Evolutionary conservation across 768 basidiomycete genomes (phyloP).

Genomic region (Cystobasidium tubakii): DNA sequence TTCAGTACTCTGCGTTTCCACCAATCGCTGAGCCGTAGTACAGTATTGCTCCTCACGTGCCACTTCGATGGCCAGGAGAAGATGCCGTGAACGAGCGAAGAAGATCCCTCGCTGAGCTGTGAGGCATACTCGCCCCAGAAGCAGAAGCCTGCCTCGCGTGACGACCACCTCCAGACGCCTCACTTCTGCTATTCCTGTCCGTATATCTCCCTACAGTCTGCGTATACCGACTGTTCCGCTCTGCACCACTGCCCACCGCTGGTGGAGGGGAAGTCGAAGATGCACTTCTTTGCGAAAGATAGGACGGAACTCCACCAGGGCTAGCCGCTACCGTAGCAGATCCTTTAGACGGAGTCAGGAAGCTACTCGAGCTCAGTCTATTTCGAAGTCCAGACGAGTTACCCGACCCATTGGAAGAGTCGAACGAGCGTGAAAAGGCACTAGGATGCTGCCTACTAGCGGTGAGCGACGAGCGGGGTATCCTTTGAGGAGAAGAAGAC

Average conservation of each 20-base stretch:
- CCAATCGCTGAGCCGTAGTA: no score
- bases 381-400: background rate
- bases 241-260: background rate
- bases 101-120: background rate
- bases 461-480: background rate
- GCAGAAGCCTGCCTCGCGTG: background rate
- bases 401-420: slow-evolving; percentile 13
- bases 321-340: slow-evolving; percentile 2
- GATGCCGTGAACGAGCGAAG: background rate
- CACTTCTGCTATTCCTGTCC: background rate
- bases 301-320: background rate
- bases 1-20: no score
- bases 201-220: slow-evolving; percentile 26
- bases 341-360: slow-evolving; percentile 7
- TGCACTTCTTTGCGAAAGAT: background rate
- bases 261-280: background rate
- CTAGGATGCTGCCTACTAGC: background rate
- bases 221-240: background rate
- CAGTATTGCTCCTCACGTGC: background rate
- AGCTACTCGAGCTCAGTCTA: slow-evolving; percentile 3
- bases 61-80: background rate
- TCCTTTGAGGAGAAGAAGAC: background rate
- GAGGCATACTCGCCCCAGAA: background rate
- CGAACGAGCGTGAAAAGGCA: slow-evolving; percentile 7
- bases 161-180: background rate